Base-by-base conservation (phyloP, 1,284 basidiomycete genomes). In the Wolfiporia cocos region DNA sequence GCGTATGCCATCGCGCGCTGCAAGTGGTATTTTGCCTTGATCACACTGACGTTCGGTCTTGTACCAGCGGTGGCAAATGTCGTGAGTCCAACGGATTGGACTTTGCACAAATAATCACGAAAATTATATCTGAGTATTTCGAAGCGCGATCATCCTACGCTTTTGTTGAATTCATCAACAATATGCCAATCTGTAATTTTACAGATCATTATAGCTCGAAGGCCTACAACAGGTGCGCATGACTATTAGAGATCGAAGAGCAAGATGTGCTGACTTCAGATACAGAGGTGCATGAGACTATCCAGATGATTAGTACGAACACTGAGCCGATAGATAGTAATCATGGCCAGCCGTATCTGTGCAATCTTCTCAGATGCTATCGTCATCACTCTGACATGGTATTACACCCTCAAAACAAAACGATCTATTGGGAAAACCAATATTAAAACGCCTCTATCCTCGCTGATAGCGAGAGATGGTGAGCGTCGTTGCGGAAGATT, bases 1-100 rank as follows among this genome's bases (percentile, higher is more conserved):
- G 39, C 39, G 2, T 51, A 42, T 32, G 49, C 49, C 3, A 41
- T 51, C 15, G 12, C 28, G 9, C 32, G 37, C 9, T 33, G 36
- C 14, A 40, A 26, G 21, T 46, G 44, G 47, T 24, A 19, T 9
- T 9, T 43, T 5, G 30, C 43, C 17, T 14, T 44, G 2, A 4
- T 41, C 14, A 34, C 42, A 2, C 17, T 49, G 10, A 18, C 20
- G 19, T 20, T 49, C 6, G 48, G 45, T 2, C 18, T 42, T 5
- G 32, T 38, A 1, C 45, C 45, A 6, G 45, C 44, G 1, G 34
- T 38, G 15, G 32, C 44, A 9, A 47, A 40, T 38, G 38, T 49
- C 5, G 50, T 51, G 21, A 42, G 47, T 29, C 17, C 14, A 18
- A 9, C 32, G 7, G n/a, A 18, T 34, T 18, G 9, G 7, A 34